A percentile compares a stretch with the other conserved stretches of the same genome.
phyloP scores from a whole-genome alignment of 371 early-diverging fungal genomes.

The Rhizopus sp. region DNA sequence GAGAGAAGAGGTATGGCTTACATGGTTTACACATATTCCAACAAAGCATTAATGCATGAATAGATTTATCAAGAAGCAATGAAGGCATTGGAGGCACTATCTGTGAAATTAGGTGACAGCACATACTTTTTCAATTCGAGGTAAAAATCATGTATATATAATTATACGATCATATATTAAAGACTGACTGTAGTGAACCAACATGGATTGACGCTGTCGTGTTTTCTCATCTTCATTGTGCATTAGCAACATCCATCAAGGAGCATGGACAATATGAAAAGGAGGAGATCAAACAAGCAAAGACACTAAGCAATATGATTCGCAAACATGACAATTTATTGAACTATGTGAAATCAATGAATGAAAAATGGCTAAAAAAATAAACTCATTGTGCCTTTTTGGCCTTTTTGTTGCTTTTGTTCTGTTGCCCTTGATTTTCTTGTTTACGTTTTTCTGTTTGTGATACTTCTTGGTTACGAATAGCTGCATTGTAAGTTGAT shows the following conservation, averaged over 20 bases:
- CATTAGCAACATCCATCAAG: slow-evolving; percentile 43
- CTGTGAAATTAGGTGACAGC: slow-evolving; percentile 52
- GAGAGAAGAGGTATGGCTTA: slow-evolving; percentile 46
- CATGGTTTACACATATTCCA: not conserved
- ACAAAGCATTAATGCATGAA: not conserved
- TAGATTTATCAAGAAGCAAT: slow-evolving; percentile 65
- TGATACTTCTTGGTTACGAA: slow-evolving; percentile 38
- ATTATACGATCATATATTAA: not conserved
- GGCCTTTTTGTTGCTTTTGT: slow-evolving; percentile 10
- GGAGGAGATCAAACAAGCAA: slow-evolving; percentile 44
- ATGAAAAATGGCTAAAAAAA: slow-evolving; percentile 31
- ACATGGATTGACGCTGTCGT: slow-evolving; percentile 60
- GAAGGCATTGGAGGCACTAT: slow-evolving; percentile 56
- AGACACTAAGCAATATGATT: slow-evolving; percentile 44
- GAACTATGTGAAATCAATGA: slow-evolving; percentile 47
- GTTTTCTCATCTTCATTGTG: slow-evolving; percentile 62
- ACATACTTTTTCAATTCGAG: slow-evolving; percentile 55
- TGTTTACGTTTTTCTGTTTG: slow-evolving; percentile 18
- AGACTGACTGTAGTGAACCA: slow-evolving; percentile 38
- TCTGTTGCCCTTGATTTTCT: slow-evolving; percentile 9
- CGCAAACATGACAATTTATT: slow-evolving; percentile 59
- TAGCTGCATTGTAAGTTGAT: slow-evolving; percentile 53
- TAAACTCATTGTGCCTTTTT: slow-evolving; percentile 2
- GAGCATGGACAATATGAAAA: slow-evolving; percentile 28
- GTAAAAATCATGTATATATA: slow-evolving; percentile 28